Evolutionary conservation across 805 yeast genomes (phyloP).

Genomic region (Wickerhamomyces sydowiorum): DNA sequence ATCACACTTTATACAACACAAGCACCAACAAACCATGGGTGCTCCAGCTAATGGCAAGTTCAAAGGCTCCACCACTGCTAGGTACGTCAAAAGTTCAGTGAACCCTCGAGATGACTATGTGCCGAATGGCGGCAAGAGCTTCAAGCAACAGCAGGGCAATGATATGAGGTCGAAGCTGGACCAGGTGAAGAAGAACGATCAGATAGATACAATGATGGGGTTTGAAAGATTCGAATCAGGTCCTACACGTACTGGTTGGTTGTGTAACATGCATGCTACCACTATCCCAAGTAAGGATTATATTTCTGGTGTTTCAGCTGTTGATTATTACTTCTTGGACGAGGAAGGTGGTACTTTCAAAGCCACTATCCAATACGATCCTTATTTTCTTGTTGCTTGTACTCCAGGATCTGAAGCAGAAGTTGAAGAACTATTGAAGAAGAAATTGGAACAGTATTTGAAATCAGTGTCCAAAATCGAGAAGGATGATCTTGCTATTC

Average conservation of each 20-base stretch:
- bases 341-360: constrained; percentile 97
- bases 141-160: constrained; percentile 21
- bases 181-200: constrained; percentile 54
- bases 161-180: constrained; percentile 34
- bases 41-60: constrained; percentile 18
- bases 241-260: constrained; percentile 78
- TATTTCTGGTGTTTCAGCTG: constrained; percentile 75
- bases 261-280: constrained; percentile 90
- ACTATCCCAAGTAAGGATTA: constrained; percentile 54
- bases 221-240: constrained; percentile 75
- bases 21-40: constrained; percentile 2
- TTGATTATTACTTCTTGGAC: constrained; percentile 89
- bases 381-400: constrained; percentile 74
- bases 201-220: constrained; percentile 80
- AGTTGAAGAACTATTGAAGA: constrained; percentile 78
- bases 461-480: constrained; percentile 48
- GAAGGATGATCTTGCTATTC: constrained; percentile 76
- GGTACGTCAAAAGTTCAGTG: constrained; percentile 39
- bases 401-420: constrained; percentile 52
- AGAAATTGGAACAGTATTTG: constrained; percentile 56
- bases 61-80: constrained; percentile 47
- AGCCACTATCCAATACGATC: constrained; percentile 75
- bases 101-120: constrained; percentile 16
- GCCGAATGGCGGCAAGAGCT: constrained; percentile 29
- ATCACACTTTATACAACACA: neutral